Base-by-base conservation (phyloP, 2,329 filamentous ascomycete species). In the Aurifilum marmelostoma region DNA sequence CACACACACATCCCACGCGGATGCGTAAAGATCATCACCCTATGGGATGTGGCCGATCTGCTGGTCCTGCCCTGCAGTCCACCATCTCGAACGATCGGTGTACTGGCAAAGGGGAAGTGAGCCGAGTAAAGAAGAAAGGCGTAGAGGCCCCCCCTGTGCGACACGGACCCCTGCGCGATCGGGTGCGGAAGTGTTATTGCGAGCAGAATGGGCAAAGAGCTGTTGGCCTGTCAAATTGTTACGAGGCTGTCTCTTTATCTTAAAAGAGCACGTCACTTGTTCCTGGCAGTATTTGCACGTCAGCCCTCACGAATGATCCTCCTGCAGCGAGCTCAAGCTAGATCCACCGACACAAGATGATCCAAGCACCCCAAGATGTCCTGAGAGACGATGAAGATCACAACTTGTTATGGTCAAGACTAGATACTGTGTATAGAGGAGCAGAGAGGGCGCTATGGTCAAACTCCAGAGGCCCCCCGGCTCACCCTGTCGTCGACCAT, bases 401-500 rank as follows among this genome's bases (percentile, higher is more conserved):
- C 56, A 63, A 63, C 67, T 67, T 56, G 11, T 16, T 56, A 18
- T 27, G 24, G n/a, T 14, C 11, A 27, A 54, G 50, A 16, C 50
- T 16, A 11, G n/a, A n/a, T n/a, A n/a, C n/a, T n/a, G n/a, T n/a
- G n/a, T n/a, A n/a, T 2, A 24, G n/a, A 47, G 47, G 21, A 27
- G 50, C n/a, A n/a, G n/a, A 29, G 50, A 14, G 16, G 1, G 50
- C 50, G 3, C 21, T 6, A 12, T 54, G 3, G 24, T 24, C 12
- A 24, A 16, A 54, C n/a, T n/a, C n/a, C n/a, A n/a, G n/a, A 14
- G 50, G 27, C 50, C n/a, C n/a, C 21, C 64, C 54, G 63, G 63
- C 58, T 59, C 43, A 18, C 67, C 67, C 21, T 27, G 67, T 29
- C 59, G 59, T 69, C 50, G 64, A 69, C 52, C 27, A 56, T 56